Conservation (phyloP, 2,329 filamentous ascomycete genomes). For the Bipolaris victoriae region DNA sequence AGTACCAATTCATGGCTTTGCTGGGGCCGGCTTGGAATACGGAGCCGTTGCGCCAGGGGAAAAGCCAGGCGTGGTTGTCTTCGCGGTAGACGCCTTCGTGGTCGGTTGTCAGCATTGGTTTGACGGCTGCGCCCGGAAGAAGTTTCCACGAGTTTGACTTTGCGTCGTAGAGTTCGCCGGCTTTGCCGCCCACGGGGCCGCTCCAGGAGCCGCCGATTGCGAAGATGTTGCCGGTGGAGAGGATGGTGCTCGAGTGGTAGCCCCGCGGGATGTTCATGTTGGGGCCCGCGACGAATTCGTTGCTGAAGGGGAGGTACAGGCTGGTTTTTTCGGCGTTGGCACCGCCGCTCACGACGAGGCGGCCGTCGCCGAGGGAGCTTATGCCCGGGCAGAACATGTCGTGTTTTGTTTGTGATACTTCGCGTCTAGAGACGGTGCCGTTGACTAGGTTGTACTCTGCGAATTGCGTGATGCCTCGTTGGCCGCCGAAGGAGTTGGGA, state of each 20-base stretch:
- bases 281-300: constrained; percentile 18
- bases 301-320: constrained; percentile 23
- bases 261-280: constrained; percentile 27
- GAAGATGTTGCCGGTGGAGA: constrained; percentile 28
- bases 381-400: constrained; percentile 35
- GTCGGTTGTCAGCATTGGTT: constrained; percentile 26
- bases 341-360: constrained; percentile 28
- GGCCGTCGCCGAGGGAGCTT: constrained; percentile 23
- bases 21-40: constrained; percentile 62
- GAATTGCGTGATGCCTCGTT: constrained; percentile 27
- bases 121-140: constrained; percentile 23
- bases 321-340: constrained; percentile 26
- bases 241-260: constrained; percentile 24
- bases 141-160: constrained; percentile 21
- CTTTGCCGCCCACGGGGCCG: constrained; percentile 19
- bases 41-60: constrained; percentile 26
- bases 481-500: constrained; percentile 19
- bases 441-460: constrained; percentile 25
- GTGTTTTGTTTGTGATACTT: constrained; percentile 26
- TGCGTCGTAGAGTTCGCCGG: constrained; percentile 26
- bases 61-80: constrained; percentile 34
- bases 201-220: constrained; percentile 30
- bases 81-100: constrained; percentile 23
- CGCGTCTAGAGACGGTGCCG: constrained; percentile 20
- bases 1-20: constrained; percentile 62